phyloP scores from a whole-genome alignment of 1,139 yeast genomes.

The Nakaseomyces kungkrabaensis region DNA sequence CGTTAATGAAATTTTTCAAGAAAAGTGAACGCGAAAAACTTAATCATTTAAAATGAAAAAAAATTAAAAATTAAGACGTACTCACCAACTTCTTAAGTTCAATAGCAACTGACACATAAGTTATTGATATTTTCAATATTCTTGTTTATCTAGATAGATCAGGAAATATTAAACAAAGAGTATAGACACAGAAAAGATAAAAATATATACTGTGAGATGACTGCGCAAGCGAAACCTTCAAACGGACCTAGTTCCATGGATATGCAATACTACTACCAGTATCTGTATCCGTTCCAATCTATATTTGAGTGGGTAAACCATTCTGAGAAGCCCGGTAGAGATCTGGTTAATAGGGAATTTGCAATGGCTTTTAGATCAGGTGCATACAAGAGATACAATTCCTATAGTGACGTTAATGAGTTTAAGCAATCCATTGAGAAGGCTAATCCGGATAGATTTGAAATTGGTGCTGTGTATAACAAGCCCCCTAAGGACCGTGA shows the following conservation, averaged over 20 bases:
- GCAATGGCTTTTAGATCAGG: constrained; percentile 84
- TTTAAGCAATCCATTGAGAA: constrained; percentile 64
- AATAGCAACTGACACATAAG: too few relatives aligned
- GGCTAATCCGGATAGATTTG: constrained; percentile 84
- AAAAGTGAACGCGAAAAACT: too few relatives aligned
- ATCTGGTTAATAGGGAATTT: constrained; percentile 82
- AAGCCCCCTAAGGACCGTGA: constrained; percentile 81
- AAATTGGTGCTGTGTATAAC: constrained; percentile 86
- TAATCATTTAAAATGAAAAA: too few relatives aligned
- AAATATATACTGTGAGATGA: constrained; percentile 2
- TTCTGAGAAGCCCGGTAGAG: constrained; percentile 57
- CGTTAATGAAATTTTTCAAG: too few relatives aligned
- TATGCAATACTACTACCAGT: constrained; percentile 66
- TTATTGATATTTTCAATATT: too few relatives aligned
- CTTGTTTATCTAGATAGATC: too few relatives aligned
- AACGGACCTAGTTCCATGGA: constrained; percentile 51
- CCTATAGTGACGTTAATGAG: constrained; percentile 57
- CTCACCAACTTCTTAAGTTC: too few relatives aligned
- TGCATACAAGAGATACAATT: constrained; percentile 82
- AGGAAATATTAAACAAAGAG: neutral
- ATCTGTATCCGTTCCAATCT: constrained; percentile 59
- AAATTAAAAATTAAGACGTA: too few relatives aligned
- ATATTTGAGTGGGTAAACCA: constrained; percentile 86
- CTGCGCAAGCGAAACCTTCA: constrained; percentile 1
- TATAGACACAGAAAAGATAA: too few relatives aligned